A percentile compares a stretch with the other conserved stretches of the same genome.
Evolutionary conservation across 371 early-diverging fungal genomes (phyloP).

Genomic region (Actinomortierella wolfii): DNA sequence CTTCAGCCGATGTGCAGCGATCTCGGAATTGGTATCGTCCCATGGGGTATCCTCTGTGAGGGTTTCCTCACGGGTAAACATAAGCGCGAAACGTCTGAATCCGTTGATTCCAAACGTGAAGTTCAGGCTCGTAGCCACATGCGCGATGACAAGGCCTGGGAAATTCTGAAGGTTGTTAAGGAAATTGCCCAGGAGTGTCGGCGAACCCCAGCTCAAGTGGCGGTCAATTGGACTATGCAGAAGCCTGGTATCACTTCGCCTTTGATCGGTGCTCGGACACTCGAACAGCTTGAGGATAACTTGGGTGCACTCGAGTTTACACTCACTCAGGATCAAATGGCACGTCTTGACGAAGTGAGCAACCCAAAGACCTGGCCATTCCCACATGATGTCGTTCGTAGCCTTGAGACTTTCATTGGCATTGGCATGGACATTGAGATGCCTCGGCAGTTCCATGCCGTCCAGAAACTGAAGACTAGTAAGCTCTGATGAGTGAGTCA

Average conservation of each 20-base stretch:
- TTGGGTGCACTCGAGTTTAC: conserved; percentile 48
- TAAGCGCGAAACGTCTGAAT: conserved; percentile 13
- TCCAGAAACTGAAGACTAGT: conserved; percentile 21
- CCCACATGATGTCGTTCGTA: conserved; percentile 27
- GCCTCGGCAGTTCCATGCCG: conserved; percentile 24
- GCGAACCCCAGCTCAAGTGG: conserved; percentile 49
- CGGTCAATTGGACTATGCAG: conserved; percentile 51
- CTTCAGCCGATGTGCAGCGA: conserved; percentile 46
- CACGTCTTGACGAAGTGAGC: conserved; percentile 41
- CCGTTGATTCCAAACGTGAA: conserved; percentile 4
- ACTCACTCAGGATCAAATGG: conserved; percentile 46
- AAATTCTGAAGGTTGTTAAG: conserved; percentile 48
- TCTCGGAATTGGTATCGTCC: conserved; percentile 42
- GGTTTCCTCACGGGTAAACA: conserved; percentile 51
- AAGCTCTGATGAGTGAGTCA: conserved; percentile 10
- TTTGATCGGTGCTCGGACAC: conserved; percentile 49
- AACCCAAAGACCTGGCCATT: conserved; percentile 38
- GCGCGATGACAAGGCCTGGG: conserved; percentile 37
- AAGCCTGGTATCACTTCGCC: conserved; percentile 53
- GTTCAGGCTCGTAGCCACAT: conserved; percentile 6
- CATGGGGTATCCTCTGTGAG: conserved; percentile 42
- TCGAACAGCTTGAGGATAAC: conserved; percentile 48
- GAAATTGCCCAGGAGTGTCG: conserved; percentile 47
- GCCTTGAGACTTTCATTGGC: conserved; percentile 16
- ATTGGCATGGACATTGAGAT: conserved; percentile 27